Conservation (phyloP, 345 rosid genomes). For the Eucalyptus sideroxylon region DNA sequence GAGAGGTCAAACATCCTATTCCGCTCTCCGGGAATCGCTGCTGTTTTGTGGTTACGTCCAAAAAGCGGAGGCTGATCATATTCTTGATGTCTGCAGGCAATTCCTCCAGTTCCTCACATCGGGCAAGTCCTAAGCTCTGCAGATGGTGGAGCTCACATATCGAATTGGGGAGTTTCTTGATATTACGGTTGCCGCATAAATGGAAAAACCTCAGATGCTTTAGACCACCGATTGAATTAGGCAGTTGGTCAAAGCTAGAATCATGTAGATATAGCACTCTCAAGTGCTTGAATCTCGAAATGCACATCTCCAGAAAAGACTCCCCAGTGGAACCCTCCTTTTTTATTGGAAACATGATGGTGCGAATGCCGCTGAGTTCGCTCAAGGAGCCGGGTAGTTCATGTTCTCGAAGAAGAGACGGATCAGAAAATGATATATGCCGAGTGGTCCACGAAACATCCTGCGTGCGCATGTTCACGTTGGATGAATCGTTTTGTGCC, state of each 20-base stretch:
- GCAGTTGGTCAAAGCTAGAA: not conserved
- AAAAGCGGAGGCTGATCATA: slow-evolving; percentile 2
- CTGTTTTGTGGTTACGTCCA: slow-evolving; percentile 3
- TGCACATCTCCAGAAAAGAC: not conserved
- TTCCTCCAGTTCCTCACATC: not conserved
- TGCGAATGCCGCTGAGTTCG: not conserved
- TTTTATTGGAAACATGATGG: not conserved
- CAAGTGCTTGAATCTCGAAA: not conserved
- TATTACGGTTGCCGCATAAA: not conserved
- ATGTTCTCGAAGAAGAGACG: not conserved
- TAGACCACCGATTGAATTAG: not conserved
- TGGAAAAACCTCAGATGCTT: slow-evolving; percentile 16
- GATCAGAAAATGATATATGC: not conserved
- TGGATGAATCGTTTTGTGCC: not conserved
- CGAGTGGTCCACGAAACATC: not conserved
- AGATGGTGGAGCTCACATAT: slow-evolving; percentile 5
- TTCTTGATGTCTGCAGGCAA: not conserved
- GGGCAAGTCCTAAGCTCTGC: not conserved
- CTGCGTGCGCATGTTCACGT: not conserved
- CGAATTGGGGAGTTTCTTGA: slow-evolving; percentile 1
- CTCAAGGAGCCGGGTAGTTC: not conserved
- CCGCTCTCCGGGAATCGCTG: not conserved
- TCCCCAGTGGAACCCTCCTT: not conserved
- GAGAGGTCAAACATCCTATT: slow-evolving; percentile 5
- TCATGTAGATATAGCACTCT: not conserved